Percentiles rank a stretch among this genome's conserved stretches.
Conservation (phyloP, 75 land plant species). For the Adiantum capillusveneris region DNA sequence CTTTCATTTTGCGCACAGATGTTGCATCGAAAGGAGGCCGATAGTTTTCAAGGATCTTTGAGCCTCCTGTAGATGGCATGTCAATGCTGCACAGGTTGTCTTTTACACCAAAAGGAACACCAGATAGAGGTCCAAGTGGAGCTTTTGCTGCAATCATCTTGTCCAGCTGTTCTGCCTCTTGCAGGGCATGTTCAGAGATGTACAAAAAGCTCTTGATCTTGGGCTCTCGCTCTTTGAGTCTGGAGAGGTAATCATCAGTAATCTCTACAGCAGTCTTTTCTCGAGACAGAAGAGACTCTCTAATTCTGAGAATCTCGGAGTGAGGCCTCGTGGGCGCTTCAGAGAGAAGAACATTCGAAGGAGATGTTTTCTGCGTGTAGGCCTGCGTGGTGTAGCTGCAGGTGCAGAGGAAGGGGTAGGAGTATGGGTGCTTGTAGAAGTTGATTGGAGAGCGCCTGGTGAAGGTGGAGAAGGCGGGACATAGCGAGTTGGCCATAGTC, state of each 20-base stretch:
- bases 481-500: no score
- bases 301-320: constrained; percentile 60
- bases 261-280: constrained; percentile 51
- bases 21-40: constrained; percentile 91
- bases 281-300: constrained; percentile 52
- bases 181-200: constrained; percentile 43
- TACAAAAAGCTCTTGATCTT: constrained; percentile 63
- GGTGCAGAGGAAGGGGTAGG: no score
- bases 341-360: no score
- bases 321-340: constrained; percentile 5
- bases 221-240: constrained; percentile 62
- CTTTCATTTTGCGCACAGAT: constrained; percentile 57
- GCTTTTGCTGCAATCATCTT: constrained; percentile 30
- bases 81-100: constrained; percentile 80
- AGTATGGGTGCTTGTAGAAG: no score
- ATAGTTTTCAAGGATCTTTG: constrained; percentile 65
- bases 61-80: constrained; percentile 92
- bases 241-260: constrained; percentile 43
- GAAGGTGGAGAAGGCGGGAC: no score
- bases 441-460: no score
- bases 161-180: constrained; percentile 56
- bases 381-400: no score
- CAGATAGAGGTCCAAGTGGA: constrained; percentile 60
- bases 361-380: no score
- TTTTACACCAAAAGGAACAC: constrained; percentile 75